Percentiles rank a stretch among this genome's conserved stretches.
Evolutionary conservation across 805 yeast genomes (phyloP).

Genomic region (Barnettozyma sp.): DNA sequence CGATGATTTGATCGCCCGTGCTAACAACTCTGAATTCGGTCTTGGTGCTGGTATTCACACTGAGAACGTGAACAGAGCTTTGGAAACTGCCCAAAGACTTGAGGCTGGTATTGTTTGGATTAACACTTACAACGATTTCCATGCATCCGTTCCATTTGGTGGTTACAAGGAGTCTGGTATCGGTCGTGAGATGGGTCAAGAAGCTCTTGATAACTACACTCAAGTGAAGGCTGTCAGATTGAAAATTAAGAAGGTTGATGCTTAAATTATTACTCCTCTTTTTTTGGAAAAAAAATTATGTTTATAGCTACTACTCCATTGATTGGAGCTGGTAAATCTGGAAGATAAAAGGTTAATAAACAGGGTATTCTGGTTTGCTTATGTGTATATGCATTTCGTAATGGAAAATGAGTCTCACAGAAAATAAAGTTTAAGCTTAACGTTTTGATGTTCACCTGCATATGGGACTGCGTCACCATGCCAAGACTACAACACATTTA

Average conservation of each 20-base stretch:
- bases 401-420: too few relatives aligned
- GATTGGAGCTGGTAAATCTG: slow-evolving; percentile 6
- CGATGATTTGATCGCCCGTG: slow-evolving; percentile 60
- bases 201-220: slow-evolving; percentile 69
- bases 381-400: too few relatives aligned
- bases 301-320: slow-evolving; percentile 6
- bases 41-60: slow-evolving; percentile 81
- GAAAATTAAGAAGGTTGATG: slow-evolving; percentile 21
- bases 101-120: slow-evolving; percentile 77
- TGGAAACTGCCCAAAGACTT: slow-evolving; percentile 54
- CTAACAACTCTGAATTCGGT: slow-evolving; percentile 69
- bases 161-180: slow-evolving; percentile 76
- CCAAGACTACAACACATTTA: too few relatives aligned
- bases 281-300: too few relatives aligned
- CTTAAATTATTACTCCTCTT: slow-evolving; percentile 6
- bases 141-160: slow-evolving; percentile 72
- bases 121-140: slow-evolving; percentile 75
- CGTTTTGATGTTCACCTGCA: too few relatives aligned
- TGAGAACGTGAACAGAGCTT: slow-evolving; percentile 50
- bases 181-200: slow-evolving; percentile 83
- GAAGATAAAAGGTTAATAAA: not conserved
- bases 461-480: too few relatives aligned
- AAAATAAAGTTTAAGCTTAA: too few relatives aligned
- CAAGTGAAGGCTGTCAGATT: slow-evolving; percentile 71
- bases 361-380: not conserved